Percentiles rank a stretch among this genome's conserved stretches.
These are phyloP conservation scores for Fusarium coffeatum DNA, from an alignment of 2,329 filamentous ascomycete species.

Conservation along the genomic window DNA sequence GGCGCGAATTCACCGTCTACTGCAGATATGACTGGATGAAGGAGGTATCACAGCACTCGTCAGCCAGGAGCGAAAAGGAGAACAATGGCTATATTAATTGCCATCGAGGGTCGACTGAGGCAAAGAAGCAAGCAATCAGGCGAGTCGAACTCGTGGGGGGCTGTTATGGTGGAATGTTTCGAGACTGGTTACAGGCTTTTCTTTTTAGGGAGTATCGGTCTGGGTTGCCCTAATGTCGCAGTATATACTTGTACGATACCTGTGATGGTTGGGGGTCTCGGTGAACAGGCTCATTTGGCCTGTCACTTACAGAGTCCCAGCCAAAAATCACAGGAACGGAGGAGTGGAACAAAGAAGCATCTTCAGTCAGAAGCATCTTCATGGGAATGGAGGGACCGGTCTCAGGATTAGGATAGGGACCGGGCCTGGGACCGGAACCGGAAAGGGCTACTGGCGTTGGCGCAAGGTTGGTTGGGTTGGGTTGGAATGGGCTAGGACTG, in stretches of 20 bases:
- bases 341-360: slow-evolving; percentile 20
- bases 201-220: slow-evolving; percentile 23
- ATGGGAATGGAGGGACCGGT: slow-evolving; percentile 18
- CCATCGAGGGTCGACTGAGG: not conserved
- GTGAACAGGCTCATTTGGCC: not conserved
- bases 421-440: slow-evolving; percentile 8
- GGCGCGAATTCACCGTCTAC: slow-evolving; percentile 50
- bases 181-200: slow-evolving; percentile 19
- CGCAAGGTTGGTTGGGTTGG: slow-evolving; percentile 38
- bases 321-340: slow-evolving; percentile 3
- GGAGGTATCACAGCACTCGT: slow-evolving; percentile 29
- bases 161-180: slow-evolving; percentile 13
- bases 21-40: slow-evolving; percentile 51
- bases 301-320: not conserved
- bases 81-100: slow-evolving; percentile 1
- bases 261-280: slow-evolving; percentile 9
- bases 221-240: slow-evolving; percentile 25
- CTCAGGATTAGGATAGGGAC: slow-evolving; percentile 19
- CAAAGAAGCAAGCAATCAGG: not conserved
- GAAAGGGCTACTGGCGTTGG: slow-evolving; percentile 43
- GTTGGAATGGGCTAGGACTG: slow-evolving; percentile 7
- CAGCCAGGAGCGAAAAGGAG: slow-evolving; percentile 18
- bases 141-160: not conserved
- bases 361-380: slow-evolving; percentile 29
- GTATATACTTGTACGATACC: slow-evolving; percentile 47